phyloP scores from a whole-genome alignment of 805 yeast genomes.

The Wickerhamiella slavikovae region DNA sequence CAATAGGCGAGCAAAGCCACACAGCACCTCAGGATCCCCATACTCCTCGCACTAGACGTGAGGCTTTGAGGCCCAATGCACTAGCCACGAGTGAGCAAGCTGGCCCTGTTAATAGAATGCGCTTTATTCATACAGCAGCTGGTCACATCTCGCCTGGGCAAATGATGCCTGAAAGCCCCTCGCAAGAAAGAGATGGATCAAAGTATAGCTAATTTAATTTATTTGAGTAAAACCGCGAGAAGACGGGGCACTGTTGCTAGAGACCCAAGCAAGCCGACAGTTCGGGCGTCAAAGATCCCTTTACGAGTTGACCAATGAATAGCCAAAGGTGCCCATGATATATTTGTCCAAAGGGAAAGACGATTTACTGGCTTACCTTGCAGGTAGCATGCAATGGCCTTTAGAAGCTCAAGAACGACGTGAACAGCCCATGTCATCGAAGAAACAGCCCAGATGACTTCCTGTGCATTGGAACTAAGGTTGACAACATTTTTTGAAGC shows the following conservation, averaged over 20 bases:
- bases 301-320: constrained; percentile 22
- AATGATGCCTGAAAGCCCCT: no score
- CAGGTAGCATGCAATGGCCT: constrained; percentile 9
- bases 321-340: constrained; percentile 23
- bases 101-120: no score
- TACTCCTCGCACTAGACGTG: no score
- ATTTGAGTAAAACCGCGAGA: neutral
- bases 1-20: no score
- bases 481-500: constrained; percentile 19
- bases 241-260: constrained; percentile 13
- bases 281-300: constrained; percentile 16
- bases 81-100: no score
- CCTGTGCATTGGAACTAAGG: constrained; percentile 12
- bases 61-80: no score
- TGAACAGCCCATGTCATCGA: constrained; percentile 22
- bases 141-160: no score
- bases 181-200: no score
- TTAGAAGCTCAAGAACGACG: constrained; percentile 18
- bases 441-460: constrained; percentile 18
- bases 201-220: no score
- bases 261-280: constrained; percentile 22
- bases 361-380: constrained; percentile 6
- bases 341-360: constrained; percentile 16
- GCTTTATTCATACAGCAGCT: no score
- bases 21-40: no score